phyloP scores from a whole-genome alignment of 106 monocot genomes.

The Cymbidium sinense region DNA sequence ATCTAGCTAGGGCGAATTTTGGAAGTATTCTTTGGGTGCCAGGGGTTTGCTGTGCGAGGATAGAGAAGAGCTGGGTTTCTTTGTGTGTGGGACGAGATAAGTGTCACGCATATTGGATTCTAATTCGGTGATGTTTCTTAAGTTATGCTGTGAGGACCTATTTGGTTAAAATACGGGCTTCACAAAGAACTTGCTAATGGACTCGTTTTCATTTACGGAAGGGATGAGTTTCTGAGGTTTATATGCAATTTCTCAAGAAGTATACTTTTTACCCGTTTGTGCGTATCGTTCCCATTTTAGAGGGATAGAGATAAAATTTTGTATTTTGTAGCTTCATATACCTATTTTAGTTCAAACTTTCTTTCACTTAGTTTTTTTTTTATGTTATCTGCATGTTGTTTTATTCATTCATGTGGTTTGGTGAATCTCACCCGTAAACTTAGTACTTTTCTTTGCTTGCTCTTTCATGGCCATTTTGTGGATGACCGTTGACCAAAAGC shows the following conservation, averaged over 20 bases:
- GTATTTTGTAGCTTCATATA: too few relatives aligned
- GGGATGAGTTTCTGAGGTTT: background rate
- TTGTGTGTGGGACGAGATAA: background rate
- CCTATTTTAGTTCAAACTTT: too few relatives aligned
- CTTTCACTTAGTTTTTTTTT: background rate
- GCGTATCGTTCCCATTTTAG: background rate
- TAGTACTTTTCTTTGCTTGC: background rate
- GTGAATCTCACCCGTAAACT: background rate
- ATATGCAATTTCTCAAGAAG: background rate
- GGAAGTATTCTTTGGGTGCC: background rate
- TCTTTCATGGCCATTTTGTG: background rate
- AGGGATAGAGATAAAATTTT: background rate
- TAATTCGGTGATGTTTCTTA: background rate
- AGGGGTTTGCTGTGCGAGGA: background rate
- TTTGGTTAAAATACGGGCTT: background rate
- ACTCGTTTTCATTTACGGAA: background rate
- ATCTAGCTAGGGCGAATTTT: background rate
- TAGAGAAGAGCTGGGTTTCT: background rate
- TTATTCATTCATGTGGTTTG: background rate
- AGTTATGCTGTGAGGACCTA: background rate
- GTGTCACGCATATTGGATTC: background rate
- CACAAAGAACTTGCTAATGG: background rate
- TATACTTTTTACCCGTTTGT: background rate
- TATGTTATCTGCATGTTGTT: background rate
- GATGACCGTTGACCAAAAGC: background rate